Conservation (phyloP, 2,329 filamentous ascomycete genomes). For the Calonectria hongkongensis region DNA sequence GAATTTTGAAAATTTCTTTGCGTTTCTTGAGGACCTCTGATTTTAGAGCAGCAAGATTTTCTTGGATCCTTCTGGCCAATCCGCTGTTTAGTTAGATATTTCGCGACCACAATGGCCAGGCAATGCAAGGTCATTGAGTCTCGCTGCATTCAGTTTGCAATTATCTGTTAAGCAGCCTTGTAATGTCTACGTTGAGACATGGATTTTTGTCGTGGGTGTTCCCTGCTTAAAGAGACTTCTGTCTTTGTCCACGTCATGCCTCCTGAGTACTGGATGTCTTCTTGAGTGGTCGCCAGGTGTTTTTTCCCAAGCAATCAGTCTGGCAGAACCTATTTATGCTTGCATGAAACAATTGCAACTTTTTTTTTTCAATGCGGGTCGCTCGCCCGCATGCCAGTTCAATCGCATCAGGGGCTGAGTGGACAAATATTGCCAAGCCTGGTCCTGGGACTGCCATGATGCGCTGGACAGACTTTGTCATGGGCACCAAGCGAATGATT, state of each 20-base stretch:
- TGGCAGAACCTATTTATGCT: background rate
- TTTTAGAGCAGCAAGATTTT: background rate
- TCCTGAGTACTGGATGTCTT: background rate
- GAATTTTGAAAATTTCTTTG: conserved; percentile 33
- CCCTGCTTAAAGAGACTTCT: conserved; percentile 17
- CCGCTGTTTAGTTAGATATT: background rate
- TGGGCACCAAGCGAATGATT: background rate
- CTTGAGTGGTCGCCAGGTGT: background rate
- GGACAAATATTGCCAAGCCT: background rate
- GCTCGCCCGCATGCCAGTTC: background rate
- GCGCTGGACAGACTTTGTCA: background rate
- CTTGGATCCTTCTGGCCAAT: background rate
- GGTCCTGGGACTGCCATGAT: too few species aligned
- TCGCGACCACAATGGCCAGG: too few species aligned
- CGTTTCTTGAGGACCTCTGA: background rate
- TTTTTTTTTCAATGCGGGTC: background rate
- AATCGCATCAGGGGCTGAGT: background rate
- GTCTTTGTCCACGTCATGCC: conserved; percentile 30
- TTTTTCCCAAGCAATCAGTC: background rate
- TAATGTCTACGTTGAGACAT: background rate
- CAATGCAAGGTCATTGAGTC: background rate
- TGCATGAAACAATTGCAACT: conserved; percentile 16
- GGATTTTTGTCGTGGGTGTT: background rate
- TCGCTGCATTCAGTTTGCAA: background rate
- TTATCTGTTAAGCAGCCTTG: background rate